Conservation (phyloP, 495 filamentous ascomycete genomes). For the Amorphotheca resinae region DNA sequence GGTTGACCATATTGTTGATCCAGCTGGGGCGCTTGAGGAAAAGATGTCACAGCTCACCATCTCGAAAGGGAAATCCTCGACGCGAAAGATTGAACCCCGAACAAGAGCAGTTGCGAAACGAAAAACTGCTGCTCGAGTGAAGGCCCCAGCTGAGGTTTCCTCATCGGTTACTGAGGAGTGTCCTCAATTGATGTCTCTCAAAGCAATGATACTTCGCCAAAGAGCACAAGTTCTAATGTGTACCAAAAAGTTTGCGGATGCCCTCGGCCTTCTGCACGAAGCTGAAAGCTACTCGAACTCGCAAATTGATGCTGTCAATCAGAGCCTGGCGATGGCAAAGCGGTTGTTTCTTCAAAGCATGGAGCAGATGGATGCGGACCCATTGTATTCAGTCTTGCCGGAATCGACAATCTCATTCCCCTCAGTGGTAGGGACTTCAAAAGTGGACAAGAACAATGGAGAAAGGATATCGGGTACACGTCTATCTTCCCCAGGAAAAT, state of each 20-base stretch:
- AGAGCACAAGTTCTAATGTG: conserved; percentile 45
- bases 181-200: conserved; percentile 42
- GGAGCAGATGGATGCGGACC: conserved; percentile 60
- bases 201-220: conserved; percentile 48
- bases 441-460: conserved; percentile 8
- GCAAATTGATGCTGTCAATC: conserved; percentile 30
- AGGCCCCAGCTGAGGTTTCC: conserved; percentile 20
- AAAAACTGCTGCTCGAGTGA: conserved; percentile 16
- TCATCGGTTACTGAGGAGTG: conserved; percentile 33
- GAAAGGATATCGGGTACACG: conserved; percentile 8
- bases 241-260: conserved; percentile 42
- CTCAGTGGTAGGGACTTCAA: conserved; percentile 33
- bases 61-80: conserved; percentile 13
- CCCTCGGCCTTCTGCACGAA: conserved; percentile 36
- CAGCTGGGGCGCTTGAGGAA: conserved; percentile 26
- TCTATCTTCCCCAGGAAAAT: conserved; percentile 11
- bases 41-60: conserved; percentile 31
- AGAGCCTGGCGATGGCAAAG: conserved; percentile 45
- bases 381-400: conserved; percentile 75
- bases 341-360: conserved; percentile 46
- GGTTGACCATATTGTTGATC: conserved; percentile 3
- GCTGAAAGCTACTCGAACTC: conserved; percentile 30
- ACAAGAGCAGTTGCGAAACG: conserved; percentile 10
- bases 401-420: conserved; percentile 86
- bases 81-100: conserved; percentile 17